phyloP scores from a whole-genome alignment of 495 filamentous ascomycete genomes.

The Viridothelium virens region DNA sequence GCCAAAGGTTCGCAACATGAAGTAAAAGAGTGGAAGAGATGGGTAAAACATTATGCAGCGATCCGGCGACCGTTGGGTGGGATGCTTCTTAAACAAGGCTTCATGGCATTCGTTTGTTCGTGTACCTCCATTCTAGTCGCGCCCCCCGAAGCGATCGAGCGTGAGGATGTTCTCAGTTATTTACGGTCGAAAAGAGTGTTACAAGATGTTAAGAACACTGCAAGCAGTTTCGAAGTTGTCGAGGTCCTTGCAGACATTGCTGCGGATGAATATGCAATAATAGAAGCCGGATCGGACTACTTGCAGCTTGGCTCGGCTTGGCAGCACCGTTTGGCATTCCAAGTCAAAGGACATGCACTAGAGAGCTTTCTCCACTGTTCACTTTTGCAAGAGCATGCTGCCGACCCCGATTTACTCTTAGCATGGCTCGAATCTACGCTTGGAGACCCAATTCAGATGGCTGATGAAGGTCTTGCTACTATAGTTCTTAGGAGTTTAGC shows the following conservation, averaged over 20 bases:
- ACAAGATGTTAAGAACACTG: not conserved
- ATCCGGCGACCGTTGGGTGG: constrained; percentile 75
- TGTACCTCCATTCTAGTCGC: constrained; percentile 64
- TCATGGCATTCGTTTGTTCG: constrained; percentile 74
- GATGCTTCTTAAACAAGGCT: constrained; percentile 81
- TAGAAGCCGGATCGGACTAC: constrained; percentile 88
- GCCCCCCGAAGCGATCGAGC: constrained; percentile 49
- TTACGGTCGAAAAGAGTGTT: constrained; percentile 45
- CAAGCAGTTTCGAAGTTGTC: constrained; percentile 37
- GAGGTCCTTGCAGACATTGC: constrained; percentile 68
- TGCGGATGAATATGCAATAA: constrained; percentile 67
- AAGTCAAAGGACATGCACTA: constrained; percentile 75
- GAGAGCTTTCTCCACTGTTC: constrained; percentile 78
- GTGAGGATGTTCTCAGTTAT: constrained; percentile 65
- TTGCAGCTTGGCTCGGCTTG: constrained; percentile 73
- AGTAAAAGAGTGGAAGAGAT: constrained; percentile 71
- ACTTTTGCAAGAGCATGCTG: constrained; percentile 66
- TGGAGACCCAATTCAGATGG: constrained; percentile 70
- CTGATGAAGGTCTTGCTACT: constrained; percentile 61
- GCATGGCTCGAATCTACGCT: constrained; percentile 78
- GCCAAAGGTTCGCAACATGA: constrained; percentile 41
- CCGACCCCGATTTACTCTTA: constrained; percentile 72
- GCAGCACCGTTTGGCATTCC: constrained; percentile 79
- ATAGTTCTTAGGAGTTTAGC: constrained; percentile 75
- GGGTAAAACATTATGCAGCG: constrained; percentile 70